Base-by-base conservation (phyloP, 2,329 filamentous ascomycete species). In the Aschersonia sp. region DNA sequence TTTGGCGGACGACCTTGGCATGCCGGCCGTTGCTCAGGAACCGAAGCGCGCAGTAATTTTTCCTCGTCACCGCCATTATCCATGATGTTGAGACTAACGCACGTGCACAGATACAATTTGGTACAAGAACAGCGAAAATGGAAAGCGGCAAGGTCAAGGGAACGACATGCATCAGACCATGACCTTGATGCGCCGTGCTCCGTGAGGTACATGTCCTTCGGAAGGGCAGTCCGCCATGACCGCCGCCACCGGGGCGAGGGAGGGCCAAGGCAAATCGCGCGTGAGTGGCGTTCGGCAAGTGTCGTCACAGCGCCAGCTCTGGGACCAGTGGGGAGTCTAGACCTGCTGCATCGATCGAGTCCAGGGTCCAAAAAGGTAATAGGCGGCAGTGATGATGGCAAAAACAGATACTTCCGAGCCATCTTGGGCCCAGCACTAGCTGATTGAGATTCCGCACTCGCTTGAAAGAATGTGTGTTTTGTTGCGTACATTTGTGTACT, bases 41-140 rank as follows among this genome's bases (percentile, higher is more conserved):
- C 95, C 92, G 73, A 98, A 98, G 46, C 52, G 43, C 43, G 53
- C 56, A 2, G 55, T 57, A 49, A 47, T 54, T 12, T 5, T 32
- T 30, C 29, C 11, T 22, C 8, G 6, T 12, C 5, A 6, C 31
- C n/a, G 40, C n/a, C 7, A 43, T 10, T 8, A 41, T 37, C 30
- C 9, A 43, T 22, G 30, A 22, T 4, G 11, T 7, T 7, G 12
- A 39, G 31, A n/a, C 43, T 39, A 5, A 48, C 39, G n/a, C 6
- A 30, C 7, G 30, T 35, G 43, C 14, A 30, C 43, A 83, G 79
- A 88, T 89, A 49, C 86, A 92, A 63, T 92, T 92, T 58, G 86
- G 86, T 11, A 79, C 86, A 4, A 72, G 84, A 54, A 89, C 85
- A 4, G 86, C 86, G 11, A 92, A 89, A 67, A 89, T 90, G 80